Base-by-base conservation (phyloP, 306 rosid species). In the Cucumis melo region DNA sequence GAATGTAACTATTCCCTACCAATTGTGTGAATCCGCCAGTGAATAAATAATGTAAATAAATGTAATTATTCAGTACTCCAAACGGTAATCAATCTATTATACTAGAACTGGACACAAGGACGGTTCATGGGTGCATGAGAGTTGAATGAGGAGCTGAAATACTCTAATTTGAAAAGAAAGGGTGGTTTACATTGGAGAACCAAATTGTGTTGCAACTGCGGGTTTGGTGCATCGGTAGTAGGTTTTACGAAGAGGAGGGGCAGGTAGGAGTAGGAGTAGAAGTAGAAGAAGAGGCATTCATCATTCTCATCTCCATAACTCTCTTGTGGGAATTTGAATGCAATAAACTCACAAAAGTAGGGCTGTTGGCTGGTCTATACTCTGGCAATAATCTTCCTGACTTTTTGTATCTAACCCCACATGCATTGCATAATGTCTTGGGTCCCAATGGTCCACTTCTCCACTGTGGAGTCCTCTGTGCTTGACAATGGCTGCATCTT, bases 391-490 rank as follows among this genome's bases (percentile, higher is more conserved):
- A 80, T 76, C 90, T 83, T 23, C 92, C 92, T 39, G 92, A 89
- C 81, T 89, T 89, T 77, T 87, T 89, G 80, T 83, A 89, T 81
- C 92, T 87, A 66, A 89, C 92, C 34, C 92, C 92, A 87, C 92
- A 89, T 81, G 92, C 92, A 87, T 89, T 89, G 78, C 92, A 87
- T 17, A 89, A 82, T 41, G 92, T 87, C 74, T 89, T 89, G 67
- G 90, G 90, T n/a, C 92, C 92, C 83, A 87, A 83, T 77, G 92
- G 92, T 34, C 92, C 90, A 50, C 90, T 85, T 89, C 92, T 87
- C 92, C 92, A 89, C 68, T 89, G 92, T 78, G 92, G 92, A 80
- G 92, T 89, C 89, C 87, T 87, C 76, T 89, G 90, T 39, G 92
- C 77, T 6, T 83, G 60, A 81, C 90, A 89, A 85, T 89, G 92